Evolutionary conservation across 352 stramenopile genomes (phyloP).

Genomic region (Pythium aristosporum): DNA sequence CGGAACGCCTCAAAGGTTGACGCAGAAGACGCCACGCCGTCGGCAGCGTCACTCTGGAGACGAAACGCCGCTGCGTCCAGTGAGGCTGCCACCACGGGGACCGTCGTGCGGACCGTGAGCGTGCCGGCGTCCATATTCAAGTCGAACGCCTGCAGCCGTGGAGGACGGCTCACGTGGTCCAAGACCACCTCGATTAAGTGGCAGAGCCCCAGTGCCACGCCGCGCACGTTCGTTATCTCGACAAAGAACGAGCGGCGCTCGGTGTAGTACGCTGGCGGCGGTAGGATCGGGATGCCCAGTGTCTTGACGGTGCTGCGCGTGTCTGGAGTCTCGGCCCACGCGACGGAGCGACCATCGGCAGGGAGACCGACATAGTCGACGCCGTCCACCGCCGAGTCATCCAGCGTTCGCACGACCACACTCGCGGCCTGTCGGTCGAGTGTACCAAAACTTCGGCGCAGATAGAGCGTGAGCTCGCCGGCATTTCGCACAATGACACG

Average conservation of each 20-base stretch:
- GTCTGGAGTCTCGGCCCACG: constrained; percentile 31
- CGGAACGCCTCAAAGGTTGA: constrained; percentile 10
- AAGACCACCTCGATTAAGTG: constrained; percentile 41
- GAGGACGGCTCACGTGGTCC: constrained; percentile 30
- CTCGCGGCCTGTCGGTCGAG: constrained; percentile 26
- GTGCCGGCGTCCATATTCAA: constrained; percentile 47
- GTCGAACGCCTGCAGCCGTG: constrained; percentile 44
- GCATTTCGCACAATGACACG: constrained; percentile 35
- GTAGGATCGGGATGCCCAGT: constrained; percentile 41
- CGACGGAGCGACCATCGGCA: constrained; percentile 14
- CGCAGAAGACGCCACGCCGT: background rate
- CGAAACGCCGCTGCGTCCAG: constrained; percentile 45
- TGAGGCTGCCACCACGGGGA: constrained; percentile 38
- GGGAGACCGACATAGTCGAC: constrained; percentile 52
- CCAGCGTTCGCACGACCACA: constrained; percentile 40
- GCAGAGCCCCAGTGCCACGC: constrained; percentile 50
- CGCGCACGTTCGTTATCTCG: constrained; percentile 42
- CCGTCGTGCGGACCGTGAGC: constrained; percentile 37
- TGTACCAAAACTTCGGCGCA: constrained; percentile 53
- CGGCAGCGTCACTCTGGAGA: constrained; percentile 36
- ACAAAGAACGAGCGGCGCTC: constrained; percentile 44
- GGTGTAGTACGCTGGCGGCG: constrained; percentile 38
- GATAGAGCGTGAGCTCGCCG: constrained; percentile 38
- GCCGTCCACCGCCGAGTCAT: constrained; percentile 44
- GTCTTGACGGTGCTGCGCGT: constrained; percentile 37